These are phyloP conservation scores for Amyloporia xantha DNA, from an alignment of 768 basidiomycete species.

Conservation along the genomic window DNA sequence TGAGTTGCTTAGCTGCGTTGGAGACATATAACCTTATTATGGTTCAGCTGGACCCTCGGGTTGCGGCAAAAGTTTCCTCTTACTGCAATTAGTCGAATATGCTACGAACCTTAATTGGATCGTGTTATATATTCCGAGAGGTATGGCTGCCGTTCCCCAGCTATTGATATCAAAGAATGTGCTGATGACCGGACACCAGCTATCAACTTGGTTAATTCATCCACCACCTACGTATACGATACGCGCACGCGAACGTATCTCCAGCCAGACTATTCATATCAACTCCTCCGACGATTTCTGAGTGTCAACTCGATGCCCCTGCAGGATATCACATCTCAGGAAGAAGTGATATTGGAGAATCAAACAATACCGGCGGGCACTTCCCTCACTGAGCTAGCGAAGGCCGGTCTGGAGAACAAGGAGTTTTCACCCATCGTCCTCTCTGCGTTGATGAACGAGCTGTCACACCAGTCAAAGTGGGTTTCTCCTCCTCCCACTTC, in stretches of 20 bases:
- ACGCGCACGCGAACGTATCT: conserved; percentile 69
- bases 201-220: conserved; percentile 63
- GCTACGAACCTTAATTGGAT: conserved; percentile 64
- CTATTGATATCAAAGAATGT: too few species aligned
- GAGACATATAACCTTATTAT: conserved; percentile 4
- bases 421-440: conserved; percentile 49
- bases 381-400: conserved; percentile 46
- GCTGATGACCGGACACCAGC: too few species aligned
- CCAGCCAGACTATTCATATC: conserved; percentile 59
- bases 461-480: conserved; percentile 61
- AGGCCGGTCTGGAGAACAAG: conserved; percentile 49
- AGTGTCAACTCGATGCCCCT: conserved; percentile 50
- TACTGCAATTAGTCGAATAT: conserved; percentile 74
- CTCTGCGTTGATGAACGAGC: conserved; percentile 48
- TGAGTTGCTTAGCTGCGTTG: conserved; percentile 28
- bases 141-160: too few species aligned
- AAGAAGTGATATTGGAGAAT: conserved; percentile 20
- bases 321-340: conserved; percentile 30
- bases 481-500: conserved; percentile 20
- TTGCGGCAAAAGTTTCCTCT: conserved; percentile 72
- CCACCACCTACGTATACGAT: conserved; percentile 68
- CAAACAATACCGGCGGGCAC: conserved; percentile 42
- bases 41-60: conserved; percentile 64
- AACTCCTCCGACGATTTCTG: conserved; percentile 55
- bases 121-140: conserved; percentile 78